Conservation (phyloP, 2,329 filamentous ascomycete genomes). For the Exserohilum rostratum region DNA sequence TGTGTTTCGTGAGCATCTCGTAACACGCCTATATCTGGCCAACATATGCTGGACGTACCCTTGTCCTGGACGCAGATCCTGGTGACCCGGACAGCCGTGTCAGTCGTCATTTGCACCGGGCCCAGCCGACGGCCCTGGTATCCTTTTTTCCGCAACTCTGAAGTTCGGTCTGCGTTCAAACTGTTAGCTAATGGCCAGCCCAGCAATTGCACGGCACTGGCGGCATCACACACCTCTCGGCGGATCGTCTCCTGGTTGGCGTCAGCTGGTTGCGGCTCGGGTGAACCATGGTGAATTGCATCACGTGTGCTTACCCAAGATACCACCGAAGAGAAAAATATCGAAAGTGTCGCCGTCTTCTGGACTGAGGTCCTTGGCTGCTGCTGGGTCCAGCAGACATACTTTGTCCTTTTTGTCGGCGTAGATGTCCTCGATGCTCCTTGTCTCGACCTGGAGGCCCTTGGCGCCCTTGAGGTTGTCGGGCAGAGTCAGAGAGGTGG, state of each 20-base stretch:
- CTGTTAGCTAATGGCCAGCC: conserved; percentile 27
- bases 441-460: conserved; percentile 73
- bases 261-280: conserved; percentile 27
- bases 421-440: conserved; percentile 84
- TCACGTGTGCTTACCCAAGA: conserved; percentile 69
- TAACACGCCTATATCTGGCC: not conserved
- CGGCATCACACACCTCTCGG: conserved; percentile 72
- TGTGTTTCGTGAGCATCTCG: conserved; percentile 49
- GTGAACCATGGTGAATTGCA: not conserved
- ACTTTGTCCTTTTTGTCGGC: conserved; percentile 73
- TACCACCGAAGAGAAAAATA: conserved; percentile 93
- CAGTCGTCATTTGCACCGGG: conserved; percentile 96
- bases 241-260: conserved; percentile 79
- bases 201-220: not conserved
- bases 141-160: conserved; percentile 92
- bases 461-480: conserved; percentile 63
- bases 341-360: conserved; percentile 84
- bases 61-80: conserved; percentile 85
- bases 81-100: conserved; percentile 94
- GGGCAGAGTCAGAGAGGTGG: conserved; percentile 66
- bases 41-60: conserved; percentile 61
- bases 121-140: conserved; percentile 87
- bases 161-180: conserved; percentile 75
- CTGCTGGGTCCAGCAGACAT: conserved; percentile 88
- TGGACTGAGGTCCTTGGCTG: conserved; percentile 78